Percentiles rank a stretch among this genome's conserved stretches.
Evolutionary conservation across 305 asterid species (phyloP).

Genomic region (Fraxinus albicans): DNA sequence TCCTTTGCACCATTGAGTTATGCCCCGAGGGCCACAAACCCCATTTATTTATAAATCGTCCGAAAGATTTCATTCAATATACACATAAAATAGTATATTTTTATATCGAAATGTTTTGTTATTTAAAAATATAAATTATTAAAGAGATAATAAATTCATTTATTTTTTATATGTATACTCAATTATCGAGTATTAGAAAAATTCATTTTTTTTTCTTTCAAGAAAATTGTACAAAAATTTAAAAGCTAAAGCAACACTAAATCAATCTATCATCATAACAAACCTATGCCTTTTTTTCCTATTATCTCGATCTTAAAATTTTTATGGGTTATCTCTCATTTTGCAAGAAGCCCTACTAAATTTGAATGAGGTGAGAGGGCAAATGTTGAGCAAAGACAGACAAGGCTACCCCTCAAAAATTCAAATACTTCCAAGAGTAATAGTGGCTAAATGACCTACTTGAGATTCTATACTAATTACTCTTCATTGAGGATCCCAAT

Average conservation of each 20-base stretch:
- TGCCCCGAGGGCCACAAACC: too few relatives aligned
- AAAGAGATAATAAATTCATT: too few relatives aligned
- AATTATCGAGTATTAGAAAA: background rate
- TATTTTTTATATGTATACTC: background rate
- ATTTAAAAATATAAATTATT: too few relatives aligned
- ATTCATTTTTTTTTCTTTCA: background rate
- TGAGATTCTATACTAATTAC: slow-evolving; percentile 16
- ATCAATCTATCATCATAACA: too few relatives aligned
- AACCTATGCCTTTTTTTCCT: too few relatives aligned
- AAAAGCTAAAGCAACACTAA: too few relatives aligned
- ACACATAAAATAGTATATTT: too few relatives aligned
- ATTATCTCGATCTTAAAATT: background rate
- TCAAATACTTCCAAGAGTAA: slow-evolving; percentile 14
- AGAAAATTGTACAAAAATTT: background rate
- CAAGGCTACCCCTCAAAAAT: slow-evolving; percentile 36
- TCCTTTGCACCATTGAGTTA: too few relatives aligned
- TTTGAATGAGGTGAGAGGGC: slow-evolving; percentile 27
- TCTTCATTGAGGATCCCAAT: slow-evolving; percentile 5
- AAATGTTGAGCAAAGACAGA: slow-evolving; percentile 38
- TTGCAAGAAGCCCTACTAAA: slow-evolving; percentile 25
- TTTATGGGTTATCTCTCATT: slow-evolving; percentile 4
- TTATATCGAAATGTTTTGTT: too few relatives aligned
- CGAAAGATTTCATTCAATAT: too few relatives aligned
- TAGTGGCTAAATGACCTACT: slow-evolving; percentile 12
- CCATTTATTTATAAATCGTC: too few relatives aligned